Percentiles rank a stretch among this genome's conserved stretches.
phyloP scores from a whole-genome alignment of 805 yeast genomes.

The Kurtzmaniella fragi region DNA sequence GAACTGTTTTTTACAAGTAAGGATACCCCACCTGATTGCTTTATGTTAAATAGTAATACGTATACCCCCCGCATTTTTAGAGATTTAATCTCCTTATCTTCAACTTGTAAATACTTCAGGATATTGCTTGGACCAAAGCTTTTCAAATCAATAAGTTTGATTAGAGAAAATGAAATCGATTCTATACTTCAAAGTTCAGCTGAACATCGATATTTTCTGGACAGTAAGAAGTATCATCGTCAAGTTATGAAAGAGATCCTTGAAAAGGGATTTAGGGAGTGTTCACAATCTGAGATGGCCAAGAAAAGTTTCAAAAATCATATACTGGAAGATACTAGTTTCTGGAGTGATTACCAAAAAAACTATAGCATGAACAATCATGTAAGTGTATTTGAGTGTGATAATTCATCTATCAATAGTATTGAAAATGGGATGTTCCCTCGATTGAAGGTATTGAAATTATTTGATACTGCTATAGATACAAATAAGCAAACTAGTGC shows the following conservation, averaged over 20 bases:
- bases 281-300: slow-evolving; percentile 16
- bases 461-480: slow-evolving; percentile 9
- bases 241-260: slow-evolving; percentile 17
- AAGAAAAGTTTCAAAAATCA: slow-evolving; percentile 10
- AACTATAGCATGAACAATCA: slow-evolving; percentile 12
- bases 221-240: slow-evolving; percentile 11
- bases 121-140: slow-evolving; percentile 13
- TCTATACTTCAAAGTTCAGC: slow-evolving; percentile 18
- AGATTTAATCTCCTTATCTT: slow-evolving; percentile 14
- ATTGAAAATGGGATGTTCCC: slow-evolving; percentile 14
- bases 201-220: slow-evolving; percentile 15
- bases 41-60: slow-evolving; percentile 6
- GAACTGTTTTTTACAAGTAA: too few relatives aligned
- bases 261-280: slow-evolving; percentile 9
- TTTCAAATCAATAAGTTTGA: slow-evolving; percentile 18
- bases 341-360: slow-evolving; percentile 13
- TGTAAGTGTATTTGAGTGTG: slow-evolving; percentile 20
- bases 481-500: background rate
- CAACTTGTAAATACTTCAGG: slow-evolving; percentile 20
- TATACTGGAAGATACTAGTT: slow-evolving; percentile 9
- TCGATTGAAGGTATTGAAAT: slow-evolving; percentile 13
- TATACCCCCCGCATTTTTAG: slow-evolving; percentile 5
- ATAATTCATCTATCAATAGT: slow-evolving; percentile 11
- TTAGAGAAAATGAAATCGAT: slow-evolving; percentile 23
- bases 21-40: too few relatives aligned